Evolutionary conservation across 345 rosid genomes (phyloP), one percentile per base, ranked within the genome.

Genomic region (Pseudoturritis turrita): DNA sequence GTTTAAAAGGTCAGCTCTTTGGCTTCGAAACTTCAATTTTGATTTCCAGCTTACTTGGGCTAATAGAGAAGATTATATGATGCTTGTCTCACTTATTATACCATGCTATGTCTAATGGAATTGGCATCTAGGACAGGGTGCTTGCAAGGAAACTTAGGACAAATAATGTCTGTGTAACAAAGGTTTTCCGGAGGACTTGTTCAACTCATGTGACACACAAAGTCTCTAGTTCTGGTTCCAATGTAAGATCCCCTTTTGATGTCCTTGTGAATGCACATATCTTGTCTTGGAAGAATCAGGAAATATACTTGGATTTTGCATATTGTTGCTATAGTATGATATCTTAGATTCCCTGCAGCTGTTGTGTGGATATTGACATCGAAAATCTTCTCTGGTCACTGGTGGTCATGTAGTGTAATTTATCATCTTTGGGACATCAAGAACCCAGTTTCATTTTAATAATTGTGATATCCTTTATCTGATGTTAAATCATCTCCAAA

Each of bases 151-250:
- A 74, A 23, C 54, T 81, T 36, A 63, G 39, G 14, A 45, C 45
- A 51, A 68, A 65, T 62, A 68, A 65, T 62, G 9, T 70, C 22
- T 40, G 28, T 80, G 78, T 72, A 51, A 22, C 76, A 62, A 69
- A 67, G 50, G 19, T 71, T 55, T 51, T 67, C 0, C 13, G 2
- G 65, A 79, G 75, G 75, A 25, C 68, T 59, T 72, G 67, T 21
- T 80, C 80, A 12, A 80, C 50, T 61, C 18, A 44, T 49, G 79
- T 43, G 45, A 58, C 73, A 4, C 35, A 57, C 4, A 7, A 31
- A 13, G 63, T 40, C 28, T 73, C 79, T 59, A 76, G 11, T 59
- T 44, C 74, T 39, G 25, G 13, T 62, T 60, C 73, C 50, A 76
- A 5, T n/a, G 86, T 84, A 80, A 68, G 65, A 15, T 46, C 33